Conservation (phyloP, 257 asterid species). For the Rubia yunnanensis region DNA sequence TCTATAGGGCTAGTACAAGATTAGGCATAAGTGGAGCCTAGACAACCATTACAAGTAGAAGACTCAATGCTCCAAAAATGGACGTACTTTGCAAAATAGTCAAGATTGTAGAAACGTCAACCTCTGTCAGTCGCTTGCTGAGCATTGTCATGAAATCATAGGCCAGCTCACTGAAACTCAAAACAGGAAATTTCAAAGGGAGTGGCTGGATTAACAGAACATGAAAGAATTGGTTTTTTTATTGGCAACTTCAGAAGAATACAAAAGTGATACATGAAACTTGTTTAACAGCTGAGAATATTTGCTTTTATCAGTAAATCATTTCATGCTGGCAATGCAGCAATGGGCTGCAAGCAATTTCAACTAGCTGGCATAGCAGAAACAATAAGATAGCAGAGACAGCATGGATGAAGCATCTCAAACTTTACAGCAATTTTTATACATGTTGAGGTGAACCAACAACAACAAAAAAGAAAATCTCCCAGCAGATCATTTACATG, state of each 20-base stretch:
- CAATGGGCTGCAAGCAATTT: neutral
- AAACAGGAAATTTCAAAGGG: slow-evolving; percentile 4
- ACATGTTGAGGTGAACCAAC: neutral
- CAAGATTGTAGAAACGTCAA: slow-evolving; percentile 82
- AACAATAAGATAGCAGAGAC: neutral
- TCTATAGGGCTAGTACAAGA: neutral
- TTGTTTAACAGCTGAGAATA: neutral
- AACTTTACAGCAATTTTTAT: neutral
- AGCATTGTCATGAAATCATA: slow-evolving; percentile 85
- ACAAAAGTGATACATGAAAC: neutral
- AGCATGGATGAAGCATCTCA: neutral
- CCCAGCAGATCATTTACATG: neutral
- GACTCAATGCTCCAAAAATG: slow-evolving; percentile 11
- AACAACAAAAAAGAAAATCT: neutral
- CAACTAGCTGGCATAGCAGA: neutral
- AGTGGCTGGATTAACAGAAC: no score
- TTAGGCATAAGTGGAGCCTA: neutral
- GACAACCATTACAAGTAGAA: slow-evolving; percentile 1
- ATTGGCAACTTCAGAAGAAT: neutral
- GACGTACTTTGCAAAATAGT: slow-evolving; percentile 72
- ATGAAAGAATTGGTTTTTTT: neutral
- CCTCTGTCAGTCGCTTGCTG: slow-evolving; percentile 87
- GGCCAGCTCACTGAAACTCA: slow-evolving; percentile 67
- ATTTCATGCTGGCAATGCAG: neutral
- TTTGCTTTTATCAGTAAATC: no score